Percentiles rank a stretch among this genome's conserved stretches.
These are phyloP conservation scores for Euphorbia corollata DNA, from an alignment of 441 rosid genomes.

Conservation along the genomic window DNA sequence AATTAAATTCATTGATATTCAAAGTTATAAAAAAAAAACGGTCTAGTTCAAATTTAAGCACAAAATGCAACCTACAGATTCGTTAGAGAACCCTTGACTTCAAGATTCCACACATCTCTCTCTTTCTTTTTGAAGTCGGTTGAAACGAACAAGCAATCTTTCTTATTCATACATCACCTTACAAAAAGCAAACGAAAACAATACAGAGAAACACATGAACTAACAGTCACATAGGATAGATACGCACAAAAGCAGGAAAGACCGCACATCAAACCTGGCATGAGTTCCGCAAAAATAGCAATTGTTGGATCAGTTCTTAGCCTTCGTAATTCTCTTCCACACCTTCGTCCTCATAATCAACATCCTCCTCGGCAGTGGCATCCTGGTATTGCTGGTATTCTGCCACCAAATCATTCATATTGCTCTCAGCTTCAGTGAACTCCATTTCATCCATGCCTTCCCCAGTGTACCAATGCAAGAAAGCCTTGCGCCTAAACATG, in stretches of 20 bases:
- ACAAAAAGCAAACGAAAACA: constrained; percentile 10
- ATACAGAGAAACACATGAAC: constrained; percentile 7
- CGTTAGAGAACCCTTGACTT: background rate
- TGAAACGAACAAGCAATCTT: constrained; percentile 5
- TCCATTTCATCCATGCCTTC: constrained; percentile 84
- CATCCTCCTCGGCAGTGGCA: constrained; percentile 62
- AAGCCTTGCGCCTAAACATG: constrained; percentile 74
- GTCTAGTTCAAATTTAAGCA: background rate
- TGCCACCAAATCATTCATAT: constrained; percentile 70
- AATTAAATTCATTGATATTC: background rate
- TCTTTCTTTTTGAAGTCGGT: background rate
- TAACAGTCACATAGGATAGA: constrained; percentile 11
- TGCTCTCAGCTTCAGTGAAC: constrained; percentile 76
- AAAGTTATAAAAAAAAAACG: background rate
- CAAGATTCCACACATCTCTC: background rate
- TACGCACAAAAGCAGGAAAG: constrained; percentile 10
- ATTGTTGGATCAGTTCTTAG: constrained; percentile 11
- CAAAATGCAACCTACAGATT: background rate
- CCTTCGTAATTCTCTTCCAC: constrained; percentile 31
- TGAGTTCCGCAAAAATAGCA: background rate
- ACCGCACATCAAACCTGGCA: constrained; percentile 14
- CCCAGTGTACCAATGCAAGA: constrained; percentile 73
- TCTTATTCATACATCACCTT: constrained; percentile 11
- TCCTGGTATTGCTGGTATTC: constrained; percentile 77
- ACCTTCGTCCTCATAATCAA: constrained; percentile 40